Base-by-base conservation (phyloP, 2,329 filamentous ascomycete species). In the Neoascochyta sp. region DNA sequence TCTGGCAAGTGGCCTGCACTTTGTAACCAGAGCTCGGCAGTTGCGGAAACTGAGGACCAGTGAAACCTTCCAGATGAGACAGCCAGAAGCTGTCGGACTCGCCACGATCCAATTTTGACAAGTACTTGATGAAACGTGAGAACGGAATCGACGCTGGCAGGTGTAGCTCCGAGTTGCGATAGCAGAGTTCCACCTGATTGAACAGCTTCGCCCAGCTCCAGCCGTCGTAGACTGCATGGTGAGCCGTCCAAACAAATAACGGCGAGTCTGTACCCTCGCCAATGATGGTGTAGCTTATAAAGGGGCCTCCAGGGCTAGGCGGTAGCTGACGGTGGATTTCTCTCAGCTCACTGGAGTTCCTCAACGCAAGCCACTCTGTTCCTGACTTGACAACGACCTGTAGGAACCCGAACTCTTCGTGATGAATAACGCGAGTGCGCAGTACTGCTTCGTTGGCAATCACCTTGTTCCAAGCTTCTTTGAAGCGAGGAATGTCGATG, bases 361-460 rank as follows among this genome's bases (percentile, higher is more conserved):
- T n/a, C n/a, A n/a, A n/a, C n/a, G n/a, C n/a, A n/a, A n/a, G n/a
- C n/a, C n/a, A n/a, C n/a, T n/a, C n/a, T n/a, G n/a, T n/a, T n/a
- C n/a, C n/a, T n/a, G n/a, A n/a, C n/a, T n/a, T n/a, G n/a, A n/a
- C n/a, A n/a, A n/a, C n/a, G n/a, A n/a, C n/a, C n/a, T n/a, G n/a
- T n/a, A n/a, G n/a, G n/a, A n/a, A n/a, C n/a, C n/a, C n/a, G n/a
- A n/a, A n/a, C n/a, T n/a, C n/a, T n/a, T n/a, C n/a, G n/a, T n/a
- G n/a, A n/a, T n/a, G n/a, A 15, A 33, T 9, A 11, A 33, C 36
- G 4, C 66, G 57, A 23, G 68, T 71, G 13, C 68, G 57, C 6
- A 71, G 47, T 15, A 70, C 69, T 11, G 65, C 60, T 16, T 62
- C 42, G 22, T 61, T 56, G 4, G 56, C 34, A 7, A 67, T 57